These are phyloP conservation scores for Cercospora sp. DNA, from an alignment of 2,329 filamentous ascomycete genomes.

Conservation along the genomic window DNA sequence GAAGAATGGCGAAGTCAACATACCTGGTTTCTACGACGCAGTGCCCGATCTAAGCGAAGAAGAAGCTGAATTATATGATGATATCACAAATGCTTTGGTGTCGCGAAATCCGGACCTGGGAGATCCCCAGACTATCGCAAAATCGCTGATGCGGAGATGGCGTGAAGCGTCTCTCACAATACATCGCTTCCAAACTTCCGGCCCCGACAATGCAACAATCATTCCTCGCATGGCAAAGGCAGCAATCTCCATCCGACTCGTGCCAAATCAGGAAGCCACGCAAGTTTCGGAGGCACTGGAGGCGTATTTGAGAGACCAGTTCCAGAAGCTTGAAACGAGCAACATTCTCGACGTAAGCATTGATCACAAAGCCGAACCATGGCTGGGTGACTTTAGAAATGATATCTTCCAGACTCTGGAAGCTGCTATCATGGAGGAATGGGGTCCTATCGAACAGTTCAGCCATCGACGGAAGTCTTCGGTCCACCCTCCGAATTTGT, in stretches of 20 bases:
- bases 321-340: constrained; percentile 71
- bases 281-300: constrained; percentile 69
- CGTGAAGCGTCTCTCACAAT: constrained; percentile 92
- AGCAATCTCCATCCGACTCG: constrained; percentile 83
- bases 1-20: constrained; percentile 73
- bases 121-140: constrained; percentile 69
- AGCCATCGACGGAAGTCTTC: constrained; percentile 26
- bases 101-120: constrained; percentile 66
- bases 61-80: constrained; percentile 78
- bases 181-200: constrained; percentile 88
- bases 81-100: constrained; percentile 76
- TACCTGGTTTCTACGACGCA: constrained; percentile 85
- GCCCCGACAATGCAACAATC: constrained; percentile 81
- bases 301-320: constrained; percentile 68
- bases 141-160: constrained; percentile 89
- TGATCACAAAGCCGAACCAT: constrained; percentile 75
- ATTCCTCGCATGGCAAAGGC: constrained; percentile 89
- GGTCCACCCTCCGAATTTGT: constrained; percentile 19
- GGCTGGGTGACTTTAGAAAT: constrained; percentile 76
- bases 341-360: constrained; percentile 81
- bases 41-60: constrained; percentile 72
- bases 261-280: constrained; percentile 86
- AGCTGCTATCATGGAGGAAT: constrained; percentile 78
- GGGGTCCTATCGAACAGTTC: constrained; percentile 60
- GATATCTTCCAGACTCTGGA: constrained; percentile 89